Evolutionary conservation across 1,284 basidiomycete genomes (phyloP), one percentile per base, ranked within the genome.

Genomic region (Malassezia japonica): DNA sequence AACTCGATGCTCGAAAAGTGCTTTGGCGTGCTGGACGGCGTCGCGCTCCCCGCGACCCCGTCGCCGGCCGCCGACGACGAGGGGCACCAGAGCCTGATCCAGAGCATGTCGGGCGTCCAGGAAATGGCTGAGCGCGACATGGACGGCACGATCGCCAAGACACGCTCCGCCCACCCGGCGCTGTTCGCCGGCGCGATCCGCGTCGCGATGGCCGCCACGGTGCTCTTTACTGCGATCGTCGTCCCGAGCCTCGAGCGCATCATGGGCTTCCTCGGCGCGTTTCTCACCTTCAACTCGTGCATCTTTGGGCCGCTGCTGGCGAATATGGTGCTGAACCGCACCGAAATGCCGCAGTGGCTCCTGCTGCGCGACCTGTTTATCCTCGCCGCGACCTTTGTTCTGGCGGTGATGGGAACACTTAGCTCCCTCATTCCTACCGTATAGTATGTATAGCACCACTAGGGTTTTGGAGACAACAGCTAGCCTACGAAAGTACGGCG

Each of bases 191-290:
- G 9, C n/a, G 28, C 43, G 9, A 49, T 68, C 39, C 59, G 56
- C 29, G 25, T 70, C 24, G 20, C 32, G n/a, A 34, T 72, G 25
- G 59, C 67, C 4, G 37, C 50, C 1, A 44, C 61, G 27, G 64
- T 70, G 37, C 50, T 60, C n/a, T 3, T 59, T 6, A 66, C 63
- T 10, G 69, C 69, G 3, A 56, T 70, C 1, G 32, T 83, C 50
- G 76, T 94, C 34, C 90, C 91, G 1, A 81, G 86, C 48, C 94
- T 95, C 70, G 84, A 84, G 59, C 80, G 83, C 20, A 80, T 90
- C 70, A 91, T 95, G 87, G 85, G 85, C 12, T 87, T 91, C 72
- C 76, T 92, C 31, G 89, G 90, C 4, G 83, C 72, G 1, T 90
- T 89, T 72, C 82, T 84, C 31, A 84, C 87, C 0, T 91, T 91